A percentile compares a stretch with the other conserved stretches of the same genome.
Evolutionary conservation across 192 early-diverging fungal genomes (phyloP).

Genomic region (Podochytrium sp.): DNA sequence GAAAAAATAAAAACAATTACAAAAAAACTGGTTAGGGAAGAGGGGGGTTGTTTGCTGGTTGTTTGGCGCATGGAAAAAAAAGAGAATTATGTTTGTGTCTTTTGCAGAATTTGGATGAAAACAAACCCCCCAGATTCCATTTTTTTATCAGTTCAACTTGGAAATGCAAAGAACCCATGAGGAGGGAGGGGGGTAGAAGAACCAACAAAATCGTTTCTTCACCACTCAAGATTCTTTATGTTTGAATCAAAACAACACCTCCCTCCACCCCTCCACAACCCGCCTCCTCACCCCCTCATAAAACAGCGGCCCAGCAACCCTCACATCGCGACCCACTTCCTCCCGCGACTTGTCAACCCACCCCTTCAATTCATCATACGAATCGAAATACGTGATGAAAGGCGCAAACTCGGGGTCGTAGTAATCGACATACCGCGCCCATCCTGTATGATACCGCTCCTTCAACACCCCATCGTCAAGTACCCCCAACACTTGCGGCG

Average conservation of each 20-base stretch:
- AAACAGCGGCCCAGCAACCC: not conserved
- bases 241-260: not conserved
- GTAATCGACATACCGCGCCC: not conserved
- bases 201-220: no score
- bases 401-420: not conserved
- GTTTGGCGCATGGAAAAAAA: no score
- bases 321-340: not conserved
- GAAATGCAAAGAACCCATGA: no score
- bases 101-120: no score
- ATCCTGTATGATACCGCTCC: not conserved
- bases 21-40: no score
- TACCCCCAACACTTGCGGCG: not conserved
- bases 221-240: no score
- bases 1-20: no score
- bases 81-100: no score
- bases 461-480: not conserved
- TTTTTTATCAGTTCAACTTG: no score
- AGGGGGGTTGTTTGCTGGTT: no score
- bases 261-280: not conserved
- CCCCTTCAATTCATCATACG: slow-evolving; percentile 3
- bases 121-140: no score
- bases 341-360: not conserved
- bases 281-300: not conserved
- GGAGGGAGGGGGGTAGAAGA: no score
- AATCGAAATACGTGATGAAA: slow-evolving; percentile 12